Evolutionary conservation across 192 early-diverging fungal genomes (phyloP).

Genomic region (Gamsiella multidivaricata): DNA sequence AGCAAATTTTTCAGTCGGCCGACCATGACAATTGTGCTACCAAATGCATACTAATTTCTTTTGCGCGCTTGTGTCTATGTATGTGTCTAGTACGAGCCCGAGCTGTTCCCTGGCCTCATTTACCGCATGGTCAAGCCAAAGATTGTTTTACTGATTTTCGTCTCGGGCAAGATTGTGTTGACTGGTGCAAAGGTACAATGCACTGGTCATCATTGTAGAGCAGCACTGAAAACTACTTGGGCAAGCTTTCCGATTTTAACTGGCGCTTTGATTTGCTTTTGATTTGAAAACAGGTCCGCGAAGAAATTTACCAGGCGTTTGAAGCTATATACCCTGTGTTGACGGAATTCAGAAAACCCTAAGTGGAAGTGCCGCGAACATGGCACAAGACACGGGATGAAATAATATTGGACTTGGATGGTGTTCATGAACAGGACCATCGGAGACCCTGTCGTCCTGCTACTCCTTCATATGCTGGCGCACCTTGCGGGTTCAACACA

Average conservation of each 20-base stretch:
- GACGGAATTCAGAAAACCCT: constrained; percentile 84
- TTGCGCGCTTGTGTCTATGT: too few relatives aligned
- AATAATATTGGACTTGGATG: too few relatives aligned
- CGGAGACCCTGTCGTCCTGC: too few relatives aligned
- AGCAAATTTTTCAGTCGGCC: not conserved
- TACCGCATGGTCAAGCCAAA: constrained; percentile 99
- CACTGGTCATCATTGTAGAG: not conserved
- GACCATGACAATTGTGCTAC: too few relatives aligned
- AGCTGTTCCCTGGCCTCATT: constrained; percentile 98
- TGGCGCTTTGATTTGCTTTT: constrained; percentile 11
- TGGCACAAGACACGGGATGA: too few relatives aligned
- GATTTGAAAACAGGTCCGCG: constrained; percentile 62
- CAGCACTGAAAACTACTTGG: too few relatives aligned
- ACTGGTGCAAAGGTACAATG: constrained; percentile 92
- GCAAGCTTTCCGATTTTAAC: too few relatives aligned
- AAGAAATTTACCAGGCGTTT: constrained; percentile 98
- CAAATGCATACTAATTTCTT: too few relatives aligned
- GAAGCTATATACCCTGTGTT: constrained; percentile 98
- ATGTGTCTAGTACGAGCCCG: constrained; percentile 99
- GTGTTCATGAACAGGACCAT: too few relatives aligned
- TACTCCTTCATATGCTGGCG: too few relatives aligned
- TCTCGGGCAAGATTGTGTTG: constrained; percentile 99
- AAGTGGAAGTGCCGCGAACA: constrained; percentile 20
- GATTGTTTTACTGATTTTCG: constrained; percentile 98
- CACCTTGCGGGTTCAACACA: too few relatives aligned